Evolutionary conservation across 2,329 filamentous ascomycete genomes (phyloP).

Genomic region (Fusarium sp.): DNA sequence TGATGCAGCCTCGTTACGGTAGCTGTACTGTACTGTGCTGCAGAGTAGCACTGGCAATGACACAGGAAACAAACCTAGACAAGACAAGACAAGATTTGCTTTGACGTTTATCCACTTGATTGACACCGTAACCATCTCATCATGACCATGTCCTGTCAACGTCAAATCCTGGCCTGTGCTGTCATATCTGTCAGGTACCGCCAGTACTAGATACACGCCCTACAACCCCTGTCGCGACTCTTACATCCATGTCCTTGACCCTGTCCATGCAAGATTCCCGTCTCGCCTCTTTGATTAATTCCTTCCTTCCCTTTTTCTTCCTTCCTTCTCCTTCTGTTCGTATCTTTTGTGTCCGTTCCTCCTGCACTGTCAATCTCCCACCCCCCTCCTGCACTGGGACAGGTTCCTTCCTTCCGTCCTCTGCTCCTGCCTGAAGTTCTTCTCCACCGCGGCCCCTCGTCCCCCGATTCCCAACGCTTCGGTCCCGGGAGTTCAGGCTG

Average conservation of each 20-base stretch:
- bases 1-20: slow-evolving; percentile 11
- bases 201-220: slow-evolving; percentile 12
- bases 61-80: slow-evolving; percentile 22
- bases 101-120: slow-evolving; percentile 20
- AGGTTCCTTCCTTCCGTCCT: slow-evolving; percentile 6
- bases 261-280: slow-evolving; percentile 40
- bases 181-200: neutral
- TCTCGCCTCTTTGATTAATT: slow-evolving; percentile 31
- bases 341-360: slow-evolving; percentile 2
- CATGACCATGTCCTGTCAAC: neutral
- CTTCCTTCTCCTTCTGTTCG: slow-evolving; percentile 11
- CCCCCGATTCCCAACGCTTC: slow-evolving; percentile 43
- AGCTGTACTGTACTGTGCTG: neutral
- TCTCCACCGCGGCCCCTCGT: slow-evolving; percentile 28
- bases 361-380: slow-evolving; percentile 1
- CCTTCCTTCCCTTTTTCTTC: slow-evolving; percentile 3
- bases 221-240: neutral
- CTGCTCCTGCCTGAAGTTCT: slow-evolving; percentile 13
- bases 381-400: neutral
- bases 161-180: slow-evolving; percentile 1
- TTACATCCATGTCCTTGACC: slow-evolving; percentile 17
- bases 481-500: slow-evolving; percentile 44
- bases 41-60: neutral
- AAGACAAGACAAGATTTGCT: slow-evolving; percentile 12
- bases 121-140: slow-evolving; percentile 18